Evolutionary conservation across 2,329 filamentous ascomycete species (phyloP).

Genomic region (Herpotrichia juniperi): DNA sequence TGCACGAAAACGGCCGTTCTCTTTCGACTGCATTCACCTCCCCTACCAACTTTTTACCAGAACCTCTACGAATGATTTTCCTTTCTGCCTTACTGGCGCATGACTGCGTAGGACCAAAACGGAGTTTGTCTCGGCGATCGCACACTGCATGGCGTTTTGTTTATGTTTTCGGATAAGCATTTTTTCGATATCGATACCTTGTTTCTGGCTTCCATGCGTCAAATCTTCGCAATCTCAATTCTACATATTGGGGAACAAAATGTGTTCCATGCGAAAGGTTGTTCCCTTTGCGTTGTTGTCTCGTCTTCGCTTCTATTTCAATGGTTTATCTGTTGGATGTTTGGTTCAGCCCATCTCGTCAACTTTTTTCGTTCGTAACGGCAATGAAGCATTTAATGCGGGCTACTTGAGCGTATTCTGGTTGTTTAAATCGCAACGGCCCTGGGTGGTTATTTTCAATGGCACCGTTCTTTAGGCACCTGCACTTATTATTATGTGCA

Average conservation of each 20-base stretch:
- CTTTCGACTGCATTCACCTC: slow-evolving; percentile 1
- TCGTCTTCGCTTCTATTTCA: background rate
- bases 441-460: background rate
- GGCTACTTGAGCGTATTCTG: slow-evolving; percentile 3
- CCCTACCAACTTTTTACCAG: background rate
- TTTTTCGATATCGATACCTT: slow-evolving; percentile 39
- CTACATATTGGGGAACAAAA: slow-evolving; percentile 6
- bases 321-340: slow-evolving; percentile 3
- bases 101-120: slow-evolving; percentile 25
- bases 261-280: background rate
- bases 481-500: background rate
- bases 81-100: slow-evolving; percentile 16
- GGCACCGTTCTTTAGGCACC: background rate
- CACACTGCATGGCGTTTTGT: slow-evolving; percentile 34
- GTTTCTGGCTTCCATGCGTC: slow-evolving; percentile 14
- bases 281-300: slow-evolving; percentile 3
- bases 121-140: slow-evolving; percentile 27
- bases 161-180: slow-evolving; percentile 19
- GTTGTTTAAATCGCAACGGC: slow-evolving; percentile 1
- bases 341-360: background rate
- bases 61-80: background rate
- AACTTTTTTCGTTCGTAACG: slow-evolving; percentile 6
- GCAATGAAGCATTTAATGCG: slow-evolving; percentile 17
- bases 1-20: slow-evolving; percentile 11
- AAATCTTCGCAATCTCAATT: background rate